phyloP scores from a whole-genome alignment of 1,139 yeast species.

The Magnusiomyces tetraspermus region DNA sequence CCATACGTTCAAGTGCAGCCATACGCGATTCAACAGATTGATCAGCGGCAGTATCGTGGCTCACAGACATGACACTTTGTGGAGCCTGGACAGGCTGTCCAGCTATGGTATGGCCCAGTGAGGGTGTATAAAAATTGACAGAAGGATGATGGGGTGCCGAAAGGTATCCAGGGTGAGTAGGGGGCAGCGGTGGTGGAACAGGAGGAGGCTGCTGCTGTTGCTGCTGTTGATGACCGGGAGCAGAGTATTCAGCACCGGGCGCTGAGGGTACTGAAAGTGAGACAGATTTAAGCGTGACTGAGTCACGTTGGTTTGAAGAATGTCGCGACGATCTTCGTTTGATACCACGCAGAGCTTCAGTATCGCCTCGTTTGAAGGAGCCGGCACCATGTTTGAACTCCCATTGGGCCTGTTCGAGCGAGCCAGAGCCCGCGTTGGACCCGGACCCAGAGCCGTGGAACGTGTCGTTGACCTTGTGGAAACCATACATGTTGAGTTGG shows the following conservation, averaged over 20 bases:
- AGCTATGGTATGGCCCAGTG: neutral
- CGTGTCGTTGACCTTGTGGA: constrained; percentile 57
- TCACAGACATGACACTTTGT: neutral
- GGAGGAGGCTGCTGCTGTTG: constrained; percentile 17
- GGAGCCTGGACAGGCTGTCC: neutral
- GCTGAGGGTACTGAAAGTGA: constrained; percentile 26
- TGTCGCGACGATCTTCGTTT: constrained; percentile 49
- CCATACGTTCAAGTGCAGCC: constrained; percentile 19
- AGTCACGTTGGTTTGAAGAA: constrained; percentile 26
- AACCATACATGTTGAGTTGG: constrained; percentile 94
- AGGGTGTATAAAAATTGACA: neutral
- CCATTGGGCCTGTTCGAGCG: constrained; percentile 43
- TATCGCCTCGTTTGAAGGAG: constrained; percentile 65
- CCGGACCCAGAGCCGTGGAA: constrained; percentile 20
- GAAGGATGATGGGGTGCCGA: neutral
- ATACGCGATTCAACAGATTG: constrained; percentile 16
- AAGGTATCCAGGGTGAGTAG: neutral
- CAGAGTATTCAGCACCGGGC: constrained; percentile 18
- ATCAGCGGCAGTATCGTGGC: constrained; percentile 7
- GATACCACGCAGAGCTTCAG: constrained; percentile 51
- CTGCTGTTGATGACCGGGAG: constrained; percentile 10
- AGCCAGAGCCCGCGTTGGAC: constrained; percentile 16
- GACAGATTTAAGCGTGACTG: constrained; percentile 25
- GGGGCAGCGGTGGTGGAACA: constrained; percentile 15
- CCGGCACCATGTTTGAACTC: constrained; percentile 84